Percentiles rank a stretch among this genome's conserved stretches.
Conservation (phyloP, 306 rosid genomes). For the Lablab purpureus region DNA sequence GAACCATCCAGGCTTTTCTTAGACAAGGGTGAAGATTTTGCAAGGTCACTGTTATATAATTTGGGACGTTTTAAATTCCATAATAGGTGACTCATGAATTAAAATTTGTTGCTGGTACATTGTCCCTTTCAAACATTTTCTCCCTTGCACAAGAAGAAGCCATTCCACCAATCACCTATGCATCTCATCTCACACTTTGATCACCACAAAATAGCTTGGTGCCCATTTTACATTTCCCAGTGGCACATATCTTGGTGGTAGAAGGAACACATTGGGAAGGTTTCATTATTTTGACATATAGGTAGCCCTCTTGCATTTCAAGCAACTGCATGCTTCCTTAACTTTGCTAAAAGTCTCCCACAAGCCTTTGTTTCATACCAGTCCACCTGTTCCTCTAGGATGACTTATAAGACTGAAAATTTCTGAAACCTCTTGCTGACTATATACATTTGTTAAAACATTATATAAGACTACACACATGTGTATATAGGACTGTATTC, state of each 20-base stretch:
- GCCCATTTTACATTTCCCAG: conserved; percentile 22
- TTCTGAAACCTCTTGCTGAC: conserved; percentile 41
- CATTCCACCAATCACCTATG: conserved; percentile 75
- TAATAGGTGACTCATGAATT: conserved; percentile 62
- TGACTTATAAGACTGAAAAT: conserved; percentile 74
- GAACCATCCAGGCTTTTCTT: conserved; percentile 60
- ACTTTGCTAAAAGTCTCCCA: conserved; percentile 47
- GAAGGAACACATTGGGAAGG: conserved; percentile 36
- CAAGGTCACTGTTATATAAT: conserved; percentile 50
- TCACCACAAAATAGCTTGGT: conserved; percentile 18
- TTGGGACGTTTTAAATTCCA: conserved; percentile 53
- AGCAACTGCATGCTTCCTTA: conserved; percentile 50
- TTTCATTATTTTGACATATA: conserved; percentile 49
- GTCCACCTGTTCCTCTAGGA: conserved; percentile 69
- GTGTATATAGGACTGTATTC: too few species aligned
- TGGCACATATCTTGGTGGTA: conserved; percentile 18
- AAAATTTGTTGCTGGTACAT: conserved; percentile 64
- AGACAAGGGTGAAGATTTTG: conserved; percentile 71
- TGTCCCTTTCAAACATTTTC: conserved; percentile 62
- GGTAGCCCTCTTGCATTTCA: conserved; percentile 56
- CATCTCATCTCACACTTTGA: conserved; percentile 68
- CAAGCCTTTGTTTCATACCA: conserved; percentile 38
- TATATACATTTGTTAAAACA: too few species aligned
- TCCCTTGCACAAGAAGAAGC: conserved; percentile 63
- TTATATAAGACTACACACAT: too few species aligned